phyloP scores from a whole-genome alignment of 2,329 filamentous ascomycete species.

The Sporothrix schenckii region DNA sequence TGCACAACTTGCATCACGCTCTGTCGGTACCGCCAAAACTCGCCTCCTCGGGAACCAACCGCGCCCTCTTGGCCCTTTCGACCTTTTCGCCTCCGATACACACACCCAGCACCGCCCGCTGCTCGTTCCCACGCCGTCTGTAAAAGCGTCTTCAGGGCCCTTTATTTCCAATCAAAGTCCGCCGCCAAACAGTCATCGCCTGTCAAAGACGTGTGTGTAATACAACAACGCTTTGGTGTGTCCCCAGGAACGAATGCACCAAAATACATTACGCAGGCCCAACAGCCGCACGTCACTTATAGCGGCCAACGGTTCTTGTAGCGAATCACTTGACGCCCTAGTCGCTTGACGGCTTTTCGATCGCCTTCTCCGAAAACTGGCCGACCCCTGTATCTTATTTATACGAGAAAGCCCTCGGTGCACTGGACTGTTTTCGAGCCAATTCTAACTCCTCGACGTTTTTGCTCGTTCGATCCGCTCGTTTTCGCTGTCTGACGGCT shows the following conservation, averaged over 20 bases:
- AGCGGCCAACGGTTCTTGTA: background rate
- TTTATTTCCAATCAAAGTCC: background rate
- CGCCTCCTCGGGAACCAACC: slow-evolving; percentile 14
- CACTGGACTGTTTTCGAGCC: background rate
- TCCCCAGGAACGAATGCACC: slow-evolving; percentile 26
- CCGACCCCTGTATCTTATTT: slow-evolving; percentile 16
- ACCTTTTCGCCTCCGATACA: background rate
- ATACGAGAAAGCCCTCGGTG: slow-evolving; percentile 13
- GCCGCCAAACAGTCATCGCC: background rate
- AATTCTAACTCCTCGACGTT: background rate
- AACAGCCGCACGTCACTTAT: slow-evolving; percentile 9
- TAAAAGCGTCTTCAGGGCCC: background rate
- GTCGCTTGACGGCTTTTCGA: background rate
- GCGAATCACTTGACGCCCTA: background rate
- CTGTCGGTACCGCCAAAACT: slow-evolving; percentile 7
- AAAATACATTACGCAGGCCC: slow-evolving; percentile 16
- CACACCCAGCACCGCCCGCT: background rate
- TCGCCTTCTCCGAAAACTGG: slow-evolving; percentile 24
- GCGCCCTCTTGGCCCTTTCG: background rate
- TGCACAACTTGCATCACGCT: background rate
- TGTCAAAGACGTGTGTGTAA: background rate
- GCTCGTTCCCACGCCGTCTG: background rate
- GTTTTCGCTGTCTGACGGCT: background rate
- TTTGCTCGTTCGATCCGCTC: background rate
- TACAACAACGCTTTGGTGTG: background rate